phyloP scores from a whole-genome alignment of 345 rosid genomes.

The Carallia pectinifolia region DNA sequence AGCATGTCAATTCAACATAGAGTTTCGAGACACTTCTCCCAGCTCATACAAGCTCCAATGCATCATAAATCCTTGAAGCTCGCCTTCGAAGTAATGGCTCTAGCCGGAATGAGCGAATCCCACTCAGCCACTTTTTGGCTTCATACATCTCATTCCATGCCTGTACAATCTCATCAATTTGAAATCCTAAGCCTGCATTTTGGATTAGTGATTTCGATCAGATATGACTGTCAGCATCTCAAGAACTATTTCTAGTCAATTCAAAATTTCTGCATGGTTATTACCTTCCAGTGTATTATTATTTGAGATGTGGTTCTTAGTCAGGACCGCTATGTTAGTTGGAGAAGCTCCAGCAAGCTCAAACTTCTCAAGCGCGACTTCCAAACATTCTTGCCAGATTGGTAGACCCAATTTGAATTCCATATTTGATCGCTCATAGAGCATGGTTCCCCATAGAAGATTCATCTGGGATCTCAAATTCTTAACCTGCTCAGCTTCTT shows the following conservation, averaged over 20 bases:
- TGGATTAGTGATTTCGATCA: conserved; percentile 9
- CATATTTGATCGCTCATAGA: conserved; percentile 80
- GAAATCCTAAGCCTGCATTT: conserved; percentile 57
- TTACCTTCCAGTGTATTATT: conserved; percentile 57
- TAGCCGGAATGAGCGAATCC: conserved; percentile 58
- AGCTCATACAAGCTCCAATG: conserved; percentile 44
- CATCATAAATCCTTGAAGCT: conserved; percentile 48
- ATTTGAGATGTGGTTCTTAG: conserved; percentile 60
- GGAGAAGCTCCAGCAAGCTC: conserved; percentile 69
- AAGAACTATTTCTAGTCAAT: background rate
- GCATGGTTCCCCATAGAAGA: conserved; percentile 73
- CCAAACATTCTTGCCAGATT: conserved; percentile 68
- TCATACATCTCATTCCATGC: conserved; percentile 82
- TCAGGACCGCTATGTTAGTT: conserved; percentile 53
- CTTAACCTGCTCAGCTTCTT: conserved; percentile 47
- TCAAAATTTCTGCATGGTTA: background rate
- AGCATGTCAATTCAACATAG: background rate
- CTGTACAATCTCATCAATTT: conserved; percentile 64
- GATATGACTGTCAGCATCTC: conserved; percentile 15
- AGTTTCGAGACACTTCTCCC: conserved; percentile 1
- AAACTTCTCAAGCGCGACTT: conserved; percentile 75
- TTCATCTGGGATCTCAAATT: conserved; percentile 60
- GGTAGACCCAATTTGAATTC: conserved; percentile 78
- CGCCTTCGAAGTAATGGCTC: conserved; percentile 66
- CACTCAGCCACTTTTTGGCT: conserved; percentile 60